phyloP scores from a whole-genome alignment of 2,329 filamentous ascomycete genomes.

The Penicillium digitatum region DNA sequence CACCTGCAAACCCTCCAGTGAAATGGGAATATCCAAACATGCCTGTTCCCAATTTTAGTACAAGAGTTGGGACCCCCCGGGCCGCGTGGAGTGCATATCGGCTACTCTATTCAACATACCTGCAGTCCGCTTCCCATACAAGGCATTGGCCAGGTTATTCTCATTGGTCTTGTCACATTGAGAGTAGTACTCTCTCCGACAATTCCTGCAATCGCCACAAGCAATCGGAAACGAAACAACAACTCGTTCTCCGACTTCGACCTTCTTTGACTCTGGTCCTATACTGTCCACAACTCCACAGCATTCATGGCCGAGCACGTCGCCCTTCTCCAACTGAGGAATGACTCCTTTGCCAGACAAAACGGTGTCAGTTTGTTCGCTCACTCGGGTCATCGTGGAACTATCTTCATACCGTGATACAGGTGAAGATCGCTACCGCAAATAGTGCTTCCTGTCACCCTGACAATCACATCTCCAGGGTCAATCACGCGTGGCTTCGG shows the following conservation, averaged over 20 bases:
- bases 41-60: slow-evolving; percentile 28
- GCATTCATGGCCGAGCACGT: slow-evolving; percentile 62
- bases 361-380: neutral
- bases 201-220: slow-evolving; percentile 64
- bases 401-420: slow-evolving; percentile 34
- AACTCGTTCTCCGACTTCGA: slow-evolving; percentile 63
- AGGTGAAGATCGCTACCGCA: slow-evolving; percentile 59
- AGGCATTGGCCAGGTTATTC: slow-evolving; percentile 64
- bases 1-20: slow-evolving; percentile 80
- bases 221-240: slow-evolving; percentile 87
- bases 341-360: slow-evolving; percentile 40
- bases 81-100: neutral
- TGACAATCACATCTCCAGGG: slow-evolving; percentile 71
- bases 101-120: slow-evolving; percentile 44
- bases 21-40: slow-evolving; percentile 72
- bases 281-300: slow-evolving; percentile 52
- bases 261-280: slow-evolving; percentile 52
- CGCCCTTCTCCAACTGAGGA: slow-evolving; percentile 58
- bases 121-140: slow-evolving; percentile 75
- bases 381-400: neutral
- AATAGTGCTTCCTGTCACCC: slow-evolving; percentile 64
- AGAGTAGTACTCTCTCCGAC: slow-evolving; percentile 71
- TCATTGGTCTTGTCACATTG: slow-evolving; percentile 77
- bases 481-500: slow-evolving; percentile 71
- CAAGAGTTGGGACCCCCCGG: neutral